phyloP scores from a whole-genome alignment of 495 filamentous ascomycete species.

The Cercophora scortea region DNA sequence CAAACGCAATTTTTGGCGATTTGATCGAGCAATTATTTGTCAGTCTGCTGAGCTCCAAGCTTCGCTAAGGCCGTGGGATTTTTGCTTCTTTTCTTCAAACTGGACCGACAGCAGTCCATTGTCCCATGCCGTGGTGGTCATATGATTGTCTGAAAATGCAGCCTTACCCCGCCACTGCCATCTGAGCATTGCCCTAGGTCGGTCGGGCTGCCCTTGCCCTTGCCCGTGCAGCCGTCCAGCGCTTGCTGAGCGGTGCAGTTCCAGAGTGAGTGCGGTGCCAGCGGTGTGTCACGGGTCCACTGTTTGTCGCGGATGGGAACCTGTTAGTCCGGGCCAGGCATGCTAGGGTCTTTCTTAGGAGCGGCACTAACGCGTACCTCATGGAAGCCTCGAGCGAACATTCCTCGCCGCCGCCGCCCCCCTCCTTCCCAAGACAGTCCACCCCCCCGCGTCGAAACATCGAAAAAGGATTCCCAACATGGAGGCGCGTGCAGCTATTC shows the following conservation, averaged over 20 bases:
- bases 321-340: not conserved
- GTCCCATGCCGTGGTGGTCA: slow-evolving; percentile 2
- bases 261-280: not conserved
- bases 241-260: not conserved
- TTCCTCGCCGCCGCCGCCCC: not conserved
- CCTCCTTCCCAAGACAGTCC: not conserved
- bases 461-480: not conserved
- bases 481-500: not conserved
- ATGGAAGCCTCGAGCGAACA: not conserved
- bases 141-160: slow-evolving; percentile 14
- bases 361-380: too few species aligned
- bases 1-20: too few species aligned
- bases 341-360: not conserved
- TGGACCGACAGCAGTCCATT: not conserved
- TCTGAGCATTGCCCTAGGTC: not conserved
- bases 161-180: not conserved
- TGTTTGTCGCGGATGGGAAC: not conserved
- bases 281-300: not conserved
- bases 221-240: slow-evolving; percentile 1
- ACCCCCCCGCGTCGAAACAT: not conserved
- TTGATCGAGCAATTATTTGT: not conserved
- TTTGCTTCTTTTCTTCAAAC: not conserved
- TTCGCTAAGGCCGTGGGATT: not conserved
- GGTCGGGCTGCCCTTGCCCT: not conserved
- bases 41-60: not conserved